These are phyloP conservation scores for Nephelium lappaceum DNA, from an alignment of 345 rosid genomes.

Conservation along the genomic window DNA sequence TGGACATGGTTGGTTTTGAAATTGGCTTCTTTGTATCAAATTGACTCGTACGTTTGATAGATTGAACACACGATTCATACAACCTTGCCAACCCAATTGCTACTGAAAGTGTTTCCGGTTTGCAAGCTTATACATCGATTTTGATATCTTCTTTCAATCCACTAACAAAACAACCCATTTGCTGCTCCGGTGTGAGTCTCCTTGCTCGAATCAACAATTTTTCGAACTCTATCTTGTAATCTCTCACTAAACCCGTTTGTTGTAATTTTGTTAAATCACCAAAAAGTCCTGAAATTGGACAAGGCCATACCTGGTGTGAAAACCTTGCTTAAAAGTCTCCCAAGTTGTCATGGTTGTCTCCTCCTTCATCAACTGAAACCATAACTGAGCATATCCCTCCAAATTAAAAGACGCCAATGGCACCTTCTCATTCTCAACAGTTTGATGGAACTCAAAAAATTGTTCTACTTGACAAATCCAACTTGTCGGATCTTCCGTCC, in stretches of 20 bases:
- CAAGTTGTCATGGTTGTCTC: neutral
- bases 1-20: too few relatives aligned
- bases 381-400: neutral
- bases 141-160: neutral
- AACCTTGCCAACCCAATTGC: neutral
- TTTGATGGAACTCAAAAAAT: neutral
- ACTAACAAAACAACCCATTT: neutral
- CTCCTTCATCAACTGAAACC: neutral
- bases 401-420: neutral
- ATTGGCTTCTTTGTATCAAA: too few relatives aligned
- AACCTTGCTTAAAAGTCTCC: neutral
- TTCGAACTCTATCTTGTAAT: neutral
- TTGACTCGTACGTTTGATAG: neutral
- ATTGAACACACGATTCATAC: neutral
- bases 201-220: neutral
- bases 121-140: neutral
- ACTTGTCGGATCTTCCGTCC: neutral
- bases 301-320: neutral
- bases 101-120: neutral
- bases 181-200: neutral
- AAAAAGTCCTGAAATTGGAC: conserved; percentile 1
- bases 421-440: neutral
- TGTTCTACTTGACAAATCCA: neutral
- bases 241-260: neutral
- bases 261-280: neutral